These are phyloP conservation scores for Suillus spraguei DNA, from an alignment of 768 basidiomycete species.

Conservation along the genomic window DNA sequence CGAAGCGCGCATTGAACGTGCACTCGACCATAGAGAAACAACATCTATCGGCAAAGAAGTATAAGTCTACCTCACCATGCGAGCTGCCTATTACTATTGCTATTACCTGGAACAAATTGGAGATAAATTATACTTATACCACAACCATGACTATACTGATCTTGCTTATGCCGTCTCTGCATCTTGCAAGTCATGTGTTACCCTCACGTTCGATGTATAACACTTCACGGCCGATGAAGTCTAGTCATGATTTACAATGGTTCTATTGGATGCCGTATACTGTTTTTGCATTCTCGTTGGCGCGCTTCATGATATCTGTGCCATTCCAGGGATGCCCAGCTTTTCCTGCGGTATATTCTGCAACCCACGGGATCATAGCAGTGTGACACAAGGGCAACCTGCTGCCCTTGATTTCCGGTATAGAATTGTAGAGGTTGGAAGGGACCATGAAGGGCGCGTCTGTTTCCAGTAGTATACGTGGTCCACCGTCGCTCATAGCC, in stretches of 20 bases:
- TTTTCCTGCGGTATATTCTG: constrained; percentile 65
- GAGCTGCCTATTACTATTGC: not conserved
- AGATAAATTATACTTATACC: not conserved
- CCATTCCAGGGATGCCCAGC: constrained; percentile 49
- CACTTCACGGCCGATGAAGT: not conserved
- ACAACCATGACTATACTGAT: not conserved
- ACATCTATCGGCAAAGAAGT: constrained; percentile 12
- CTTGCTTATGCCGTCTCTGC: not conserved
- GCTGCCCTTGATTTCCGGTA: constrained; percentile 50
- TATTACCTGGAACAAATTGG: not conserved
- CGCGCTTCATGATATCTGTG: constrained; percentile 58
- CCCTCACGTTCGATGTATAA: constrained; percentile 1
- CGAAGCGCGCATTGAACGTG: constrained; percentile 49
- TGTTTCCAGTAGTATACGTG: constrained; percentile 67
- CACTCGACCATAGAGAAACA: constrained; percentile 15
- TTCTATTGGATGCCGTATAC: constrained; percentile 52
- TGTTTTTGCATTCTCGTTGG: constrained; percentile 61
- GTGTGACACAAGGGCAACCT: constrained; percentile 73
- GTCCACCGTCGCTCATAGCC: constrained; percentile 30
- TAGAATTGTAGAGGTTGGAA: constrained; percentile 62
- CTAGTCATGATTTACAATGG: not conserved
- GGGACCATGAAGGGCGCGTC: constrained; percentile 91
- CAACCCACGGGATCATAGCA: constrained; percentile 87
- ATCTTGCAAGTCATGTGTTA: constrained; percentile 1
- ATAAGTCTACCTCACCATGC: constrained; percentile 1